A percentile compares a stretch with the other conserved stretches of the same genome.
phyloP scores from a whole-genome alignment of 345 rosid species.

The Erucastrum elatum region DNA sequence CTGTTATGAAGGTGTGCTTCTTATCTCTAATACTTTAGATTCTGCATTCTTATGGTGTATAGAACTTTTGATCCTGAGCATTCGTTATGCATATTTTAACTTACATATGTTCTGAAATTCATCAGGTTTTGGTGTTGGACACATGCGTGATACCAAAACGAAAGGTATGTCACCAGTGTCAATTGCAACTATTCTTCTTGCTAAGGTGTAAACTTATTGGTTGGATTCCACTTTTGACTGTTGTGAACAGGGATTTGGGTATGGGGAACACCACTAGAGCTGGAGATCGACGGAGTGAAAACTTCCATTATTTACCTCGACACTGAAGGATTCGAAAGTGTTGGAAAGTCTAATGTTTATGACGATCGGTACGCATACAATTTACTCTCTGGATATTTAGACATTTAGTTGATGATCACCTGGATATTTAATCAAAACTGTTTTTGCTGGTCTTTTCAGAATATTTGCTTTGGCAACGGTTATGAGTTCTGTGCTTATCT shows the following conservation, averaged over 20 bases:
- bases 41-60: slow-evolving; percentile 7
- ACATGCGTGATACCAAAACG: slow-evolving; percentile 99
- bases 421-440: slow-evolving; percentile 2
- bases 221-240: not conserved
- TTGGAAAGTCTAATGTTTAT: slow-evolving; percentile 98
- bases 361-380: slow-evolving; percentile 81
- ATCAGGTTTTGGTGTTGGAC: slow-evolving; percentile 99
- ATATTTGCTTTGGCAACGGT: slow-evolving; percentile 98
- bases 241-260: slow-evolving; percentile 83
- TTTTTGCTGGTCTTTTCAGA: slow-evolving; percentile 47
- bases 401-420: not conserved
- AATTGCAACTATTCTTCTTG: not conserved
- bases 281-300: slow-evolving; percentile 72
- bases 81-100: slow-evolving; percentile 2
- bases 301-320: slow-evolving; percentile 95
- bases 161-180: slow-evolving; percentile 58
- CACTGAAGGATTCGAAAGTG: slow-evolving; percentile 98
- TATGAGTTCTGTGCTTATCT: slow-evolving; percentile 94
- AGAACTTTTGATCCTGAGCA: not conserved
- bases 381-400: not conserved
- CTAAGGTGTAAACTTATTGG: not conserved
- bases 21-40: slow-evolving; percentile 20
- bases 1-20: slow-evolving; percentile 90
- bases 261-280: slow-evolving; percentile 89
- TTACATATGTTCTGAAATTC: not conserved